Conservation (phyloP, 805 yeast genomes). For the Candida pini region DNA sequence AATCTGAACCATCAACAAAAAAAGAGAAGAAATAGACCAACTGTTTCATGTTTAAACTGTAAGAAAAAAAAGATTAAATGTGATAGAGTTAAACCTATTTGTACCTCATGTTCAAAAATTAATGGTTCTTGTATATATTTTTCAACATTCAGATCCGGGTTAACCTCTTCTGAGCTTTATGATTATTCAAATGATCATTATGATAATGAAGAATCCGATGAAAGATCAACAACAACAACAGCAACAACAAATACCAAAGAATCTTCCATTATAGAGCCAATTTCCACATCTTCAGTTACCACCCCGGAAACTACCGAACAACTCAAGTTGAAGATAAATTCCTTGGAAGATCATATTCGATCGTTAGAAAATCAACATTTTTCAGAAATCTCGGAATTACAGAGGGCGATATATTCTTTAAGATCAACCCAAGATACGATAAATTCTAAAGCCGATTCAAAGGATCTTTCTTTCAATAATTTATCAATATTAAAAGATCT, state of each 20-base stretch:
- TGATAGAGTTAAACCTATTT: conserved; percentile 29
- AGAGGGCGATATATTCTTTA: too few species aligned
- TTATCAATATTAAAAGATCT: conserved; percentile 2
- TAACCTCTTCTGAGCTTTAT: background rate
- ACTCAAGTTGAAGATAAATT: too few species aligned
- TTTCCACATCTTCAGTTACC: too few species aligned
- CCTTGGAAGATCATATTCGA: too few species aligned
- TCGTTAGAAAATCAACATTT: too few species aligned
- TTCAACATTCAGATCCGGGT: conserved; percentile 2
- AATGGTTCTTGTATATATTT: conserved; percentile 23
- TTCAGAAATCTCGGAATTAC: too few species aligned
- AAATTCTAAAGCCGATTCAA: background rate
- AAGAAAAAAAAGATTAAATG: conserved; percentile 45
- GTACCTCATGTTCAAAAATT: conserved; percentile 28
- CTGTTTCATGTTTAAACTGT: conserved; percentile 36
- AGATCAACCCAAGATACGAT: too few species aligned
- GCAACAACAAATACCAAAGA: conserved; percentile 2
- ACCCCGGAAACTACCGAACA: too few species aligned
- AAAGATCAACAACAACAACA: conserved; percentile 3
- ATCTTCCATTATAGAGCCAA: too few species aligned
- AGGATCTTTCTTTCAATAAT: background rate
- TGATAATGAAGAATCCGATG: too few species aligned
- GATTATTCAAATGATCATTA: background rate
- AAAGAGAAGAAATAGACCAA: conserved; percentile 42
- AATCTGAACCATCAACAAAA: too few species aligned